Conservation (phyloP, 139 green algal species). For the Closterium sp. region DNA sequence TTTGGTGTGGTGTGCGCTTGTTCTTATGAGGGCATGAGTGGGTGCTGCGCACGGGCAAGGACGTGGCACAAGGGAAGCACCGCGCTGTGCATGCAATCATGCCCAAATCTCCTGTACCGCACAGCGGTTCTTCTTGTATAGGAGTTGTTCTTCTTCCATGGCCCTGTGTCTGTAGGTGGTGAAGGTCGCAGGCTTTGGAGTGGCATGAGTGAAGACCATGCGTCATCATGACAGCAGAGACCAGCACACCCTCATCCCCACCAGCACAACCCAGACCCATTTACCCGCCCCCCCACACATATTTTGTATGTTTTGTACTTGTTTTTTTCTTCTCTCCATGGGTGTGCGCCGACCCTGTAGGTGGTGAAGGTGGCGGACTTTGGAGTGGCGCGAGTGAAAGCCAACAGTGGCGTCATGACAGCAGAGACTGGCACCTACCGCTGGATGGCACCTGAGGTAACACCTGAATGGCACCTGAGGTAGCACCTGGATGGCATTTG, state of each 20-base stretch:
- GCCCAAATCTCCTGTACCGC: too few relatives aligned
- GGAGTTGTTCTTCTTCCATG: too few relatives aligned
- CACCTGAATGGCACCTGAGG: not conserved
- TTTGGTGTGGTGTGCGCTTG: not conserved
- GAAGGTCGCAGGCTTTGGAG: slow-evolving; percentile 94
- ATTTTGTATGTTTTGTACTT: too few relatives aligned
- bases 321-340: too few relatives aligned
- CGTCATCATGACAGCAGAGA: slow-evolving; percentile 96
- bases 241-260: too few relatives aligned
- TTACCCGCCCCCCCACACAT: too few relatives aligned
- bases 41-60: too few relatives aligned
- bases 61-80: too few relatives aligned
- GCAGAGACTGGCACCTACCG: slow-evolving; percentile 98
- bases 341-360: slow-evolving; percentile 4
- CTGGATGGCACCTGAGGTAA: slow-evolving; percentile 97
- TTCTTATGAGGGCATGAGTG: too few relatives aligned
- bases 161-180: slow-evolving; percentile 38
- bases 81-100: too few relatives aligned
- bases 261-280: too few relatives aligned
- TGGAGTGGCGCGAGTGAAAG: slow-evolving; percentile 92
- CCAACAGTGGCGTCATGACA: slow-evolving; percentile 85
- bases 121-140: too few relatives aligned
- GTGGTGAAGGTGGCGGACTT: slow-evolving; percentile 87
- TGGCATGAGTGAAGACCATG: slow-evolving; percentile 86
- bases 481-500: slow-evolving; percentile 97